Evolutionary conservation across 352 stramenopile species (phyloP), one percentile per base, ranked within the genome.

Genomic region (Phytophthora vignae): DNA sequence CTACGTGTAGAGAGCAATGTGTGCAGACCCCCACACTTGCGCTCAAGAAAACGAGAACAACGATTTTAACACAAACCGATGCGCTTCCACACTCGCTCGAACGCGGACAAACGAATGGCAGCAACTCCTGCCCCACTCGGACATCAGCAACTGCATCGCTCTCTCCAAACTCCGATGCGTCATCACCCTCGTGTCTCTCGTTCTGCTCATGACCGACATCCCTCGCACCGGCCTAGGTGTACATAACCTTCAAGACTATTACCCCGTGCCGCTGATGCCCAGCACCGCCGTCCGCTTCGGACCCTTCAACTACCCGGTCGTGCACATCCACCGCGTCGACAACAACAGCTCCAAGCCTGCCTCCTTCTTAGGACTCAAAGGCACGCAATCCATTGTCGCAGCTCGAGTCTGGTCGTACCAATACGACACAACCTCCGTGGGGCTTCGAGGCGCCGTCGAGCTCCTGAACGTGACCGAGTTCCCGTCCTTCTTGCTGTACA

Each of bases 141-240:
- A 87, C n/a, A 83, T 88, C 7, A 46, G 64, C 14, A 29, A 44
- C 2, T 79, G 48, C 42, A 64, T 87, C 19, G 52, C 8, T 8
- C 64, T 85, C 40, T 81, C 71, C 27, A 71, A 71, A 19, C 22
- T 73, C 21, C 73, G 74, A 25, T 82, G 68, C 10, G 21, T 87
- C 5, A 48, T 90, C 55, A 86, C 78, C 1, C 5, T 85, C 4
- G 27, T 89, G 3, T 74, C 67, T 2, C 38, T 91, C 29, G 21
- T 73, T 9, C 59, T 91, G 1, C 59, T 83, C 3, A 50, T 76
- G 50, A 82, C 81, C 17, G 83, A 91, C 22, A 87, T 91, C 14
- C 82, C 82, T 3, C 80, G 83, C 9, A 82, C 83, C 0, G 80
- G 83, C 1, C 63, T 90, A 11, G 78, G 79, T 0, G 58, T 86